Evolutionary conservation across 768 basidiomycete species (phyloP), one percentile per base, ranked within the genome.

Genomic region (Botryobasidium botryosum): DNA sequence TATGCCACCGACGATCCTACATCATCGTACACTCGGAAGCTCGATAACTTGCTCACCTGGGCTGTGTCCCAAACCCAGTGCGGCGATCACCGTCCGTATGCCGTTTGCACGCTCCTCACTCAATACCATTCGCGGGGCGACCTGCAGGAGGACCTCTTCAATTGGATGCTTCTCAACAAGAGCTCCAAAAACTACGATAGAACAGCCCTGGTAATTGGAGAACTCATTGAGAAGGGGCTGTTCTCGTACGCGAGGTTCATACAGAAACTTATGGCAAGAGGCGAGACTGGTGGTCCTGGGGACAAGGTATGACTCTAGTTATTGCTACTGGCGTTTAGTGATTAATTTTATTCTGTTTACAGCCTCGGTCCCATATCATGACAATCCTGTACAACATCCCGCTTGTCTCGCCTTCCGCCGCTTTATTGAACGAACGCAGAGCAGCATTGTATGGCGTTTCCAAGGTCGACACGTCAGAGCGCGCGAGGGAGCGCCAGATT

Each of bases 21-120:
- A 12, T 36, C 40, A 5, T 29, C 61, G 18, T 54, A 63, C 10
- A 56, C 59, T n/a, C 69, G 70, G 47, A 83, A 85, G 55, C 68
- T 86, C 15, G 74, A 81, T 51, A 69, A 76, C 43, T 66, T 86
- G 2, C 66, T 87, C 7, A 79, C 79, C 0, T 88, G 85, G 84
- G 73, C 74, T 52, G 74, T 86, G 23, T 82, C 83, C 0, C 72
- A 76, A 2, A 63, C 81, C 15, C 85, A 87, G 59, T 85, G 78
- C 48, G 84, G 85, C 7, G 77, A 84, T 35, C 85, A 86, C 52
- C 68, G 84, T 27, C 74, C 79, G 1, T 79, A 77, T 24, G 80
- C 77, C 2, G 75, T 72, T 6, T 77, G 77, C 17, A 65, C 71
- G 67, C 48, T 70, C 71, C 24, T 69, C 69, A 45, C 73, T 75